These are phyloP conservation scores for Paecilomyces sp. DNA, from an alignment of 2,329 filamentous ascomycete species.

Conservation along the genomic window DNA sequence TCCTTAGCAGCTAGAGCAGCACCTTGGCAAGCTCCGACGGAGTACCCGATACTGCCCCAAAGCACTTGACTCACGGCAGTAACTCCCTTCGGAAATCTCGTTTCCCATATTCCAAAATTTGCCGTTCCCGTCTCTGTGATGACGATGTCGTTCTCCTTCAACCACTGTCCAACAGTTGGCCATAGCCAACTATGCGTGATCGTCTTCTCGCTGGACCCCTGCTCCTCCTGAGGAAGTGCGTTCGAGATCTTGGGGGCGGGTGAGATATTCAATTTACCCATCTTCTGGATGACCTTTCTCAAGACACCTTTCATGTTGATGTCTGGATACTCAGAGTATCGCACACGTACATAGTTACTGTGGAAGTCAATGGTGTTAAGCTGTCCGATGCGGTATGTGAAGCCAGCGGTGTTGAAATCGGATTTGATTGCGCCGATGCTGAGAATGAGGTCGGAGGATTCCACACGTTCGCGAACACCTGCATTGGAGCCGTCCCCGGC, in stretches of 20 bases:
- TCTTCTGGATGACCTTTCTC: constrained; percentile 56
- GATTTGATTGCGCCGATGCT: constrained; percentile 33
- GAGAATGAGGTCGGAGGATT: constrained; percentile 33
- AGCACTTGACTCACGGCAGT: constrained; percentile 46
- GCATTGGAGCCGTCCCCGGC: constrained; percentile 65
- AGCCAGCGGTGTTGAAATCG: constrained; percentile 55
- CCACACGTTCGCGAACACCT: constrained; percentile 26
- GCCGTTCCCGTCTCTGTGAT: constrained; percentile 54
- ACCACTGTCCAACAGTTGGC: constrained; percentile 39
- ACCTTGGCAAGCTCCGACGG: constrained; percentile 51
- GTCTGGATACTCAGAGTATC: constrained; percentile 71
- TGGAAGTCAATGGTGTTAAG: constrained; percentile 77
- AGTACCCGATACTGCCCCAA: constrained; percentile 57
- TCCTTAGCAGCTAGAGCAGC: constrained; percentile 45
- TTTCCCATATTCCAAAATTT: constrained; percentile 46
- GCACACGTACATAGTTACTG: constrained; percentile 63
- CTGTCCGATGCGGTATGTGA: constrained; percentile 70
- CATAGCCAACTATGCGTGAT: constrained; percentile 46
- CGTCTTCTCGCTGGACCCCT: constrained; percentile 20
- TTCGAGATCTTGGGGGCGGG: constrained; percentile 50
- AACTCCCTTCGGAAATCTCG: constrained; percentile 43
- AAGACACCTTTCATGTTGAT: constrained; percentile 74
- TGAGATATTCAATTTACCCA: constrained; percentile 51
- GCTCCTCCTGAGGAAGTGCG: constrained; percentile 30
- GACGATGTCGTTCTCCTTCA: constrained; percentile 49